phyloP scores from a whole-genome alignment of 768 basidiomycete genomes.

The Lanmaoa pseudosensibilis region DNA sequence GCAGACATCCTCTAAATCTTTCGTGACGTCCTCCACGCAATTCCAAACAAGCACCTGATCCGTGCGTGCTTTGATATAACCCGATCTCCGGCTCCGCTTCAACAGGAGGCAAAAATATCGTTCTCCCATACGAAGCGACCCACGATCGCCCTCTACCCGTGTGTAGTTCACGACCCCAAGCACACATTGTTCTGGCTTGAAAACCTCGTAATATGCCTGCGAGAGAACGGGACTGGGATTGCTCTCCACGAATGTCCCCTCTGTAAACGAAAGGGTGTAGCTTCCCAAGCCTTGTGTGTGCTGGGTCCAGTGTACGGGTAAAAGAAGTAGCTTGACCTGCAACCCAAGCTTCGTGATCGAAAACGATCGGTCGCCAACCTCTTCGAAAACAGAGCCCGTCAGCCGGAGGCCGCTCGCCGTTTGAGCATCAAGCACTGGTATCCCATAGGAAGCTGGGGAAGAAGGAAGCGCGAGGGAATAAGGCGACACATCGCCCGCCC shows the following conservation, averaged over 20 bases:
- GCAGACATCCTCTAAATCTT: constrained; percentile 9
- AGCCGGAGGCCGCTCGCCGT: constrained; percentile 2
- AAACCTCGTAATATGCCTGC: constrained; percentile 16
- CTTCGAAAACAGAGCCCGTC: constrained; percentile 16
- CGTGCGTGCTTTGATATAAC: constrained; percentile 18
- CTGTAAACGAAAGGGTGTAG: constrained; percentile 15
- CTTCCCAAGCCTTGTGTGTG: neutral
- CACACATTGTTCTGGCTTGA: constrained; percentile 16
- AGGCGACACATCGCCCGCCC: constrained; percentile 14
- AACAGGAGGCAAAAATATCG: constrained; percentile 13
- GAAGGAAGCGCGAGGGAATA: constrained; percentile 11
- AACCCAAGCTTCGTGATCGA: constrained; percentile 17
- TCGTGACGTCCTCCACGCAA: constrained; percentile 8
- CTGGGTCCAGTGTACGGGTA: constrained; percentile 10
- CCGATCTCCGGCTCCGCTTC: constrained; percentile 1
- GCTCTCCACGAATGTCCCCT: constrained; percentile 11
- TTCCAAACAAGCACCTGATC: constrained; percentile 14
- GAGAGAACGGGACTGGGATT: constrained; percentile 8
- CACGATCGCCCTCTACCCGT: constrained; percentile 4
- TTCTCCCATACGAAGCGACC: constrained; percentile 10
- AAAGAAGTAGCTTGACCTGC: constrained; percentile 9
- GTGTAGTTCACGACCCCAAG: constrained; percentile 18
- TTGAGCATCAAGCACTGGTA: neutral
- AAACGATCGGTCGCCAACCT: constrained; percentile 16
- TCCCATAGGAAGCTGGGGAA: constrained; percentile 14